These are phyloP conservation scores for Fulvia fulva DNA, from an alignment of 2,329 filamentous ascomycete genomes.

Conservation along the genomic window DNA sequence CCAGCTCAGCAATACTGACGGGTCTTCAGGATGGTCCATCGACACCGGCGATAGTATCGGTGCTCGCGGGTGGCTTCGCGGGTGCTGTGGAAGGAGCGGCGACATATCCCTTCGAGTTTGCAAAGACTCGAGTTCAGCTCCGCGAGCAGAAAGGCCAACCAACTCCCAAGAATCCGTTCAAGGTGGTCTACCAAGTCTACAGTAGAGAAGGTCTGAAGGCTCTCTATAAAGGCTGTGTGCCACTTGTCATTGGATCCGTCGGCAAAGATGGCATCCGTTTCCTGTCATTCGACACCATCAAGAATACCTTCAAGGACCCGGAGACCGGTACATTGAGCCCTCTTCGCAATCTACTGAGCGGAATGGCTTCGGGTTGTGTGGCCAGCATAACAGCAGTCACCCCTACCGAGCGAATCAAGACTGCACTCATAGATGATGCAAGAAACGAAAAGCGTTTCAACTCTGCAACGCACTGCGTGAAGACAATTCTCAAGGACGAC, in stretches of 20 bases:
- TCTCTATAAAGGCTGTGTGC: constrained; percentile 61
- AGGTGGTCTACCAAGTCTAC: constrained; percentile 54
- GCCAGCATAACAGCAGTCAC: constrained; percentile 63
- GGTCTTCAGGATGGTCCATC: constrained; percentile 14
- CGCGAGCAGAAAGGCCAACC: constrained; percentile 41
- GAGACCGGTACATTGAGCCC: constrained; percentile 56
- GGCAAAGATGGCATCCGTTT: constrained; percentile 65
- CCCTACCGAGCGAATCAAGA: constrained; percentile 66
- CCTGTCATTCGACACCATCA: constrained; percentile 63
- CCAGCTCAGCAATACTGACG: neutral
- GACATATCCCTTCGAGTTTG: constrained; percentile 62
- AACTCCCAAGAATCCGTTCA: constrained; percentile 55
- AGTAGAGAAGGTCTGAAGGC: constrained; percentile 54
- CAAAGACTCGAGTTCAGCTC: constrained; percentile 62
- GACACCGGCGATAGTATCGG: constrained; percentile 33
- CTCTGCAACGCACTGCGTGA: constrained; percentile 50
- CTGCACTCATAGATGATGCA: constrained; percentile 62
- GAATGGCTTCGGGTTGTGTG: constrained; percentile 60
- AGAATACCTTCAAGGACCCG: constrained; percentile 52
- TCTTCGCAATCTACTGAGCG: constrained; percentile 56
- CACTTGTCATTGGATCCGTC: constrained; percentile 57
- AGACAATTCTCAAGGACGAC: constrained; percentile 48
- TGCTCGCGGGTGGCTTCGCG: constrained; percentile 36
- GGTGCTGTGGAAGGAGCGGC: constrained; percentile 33
- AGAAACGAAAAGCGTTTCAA: constrained; percentile 47